Conservation (phyloP, 1,139 yeast genomes). For the Candida glucosophila region DNA sequence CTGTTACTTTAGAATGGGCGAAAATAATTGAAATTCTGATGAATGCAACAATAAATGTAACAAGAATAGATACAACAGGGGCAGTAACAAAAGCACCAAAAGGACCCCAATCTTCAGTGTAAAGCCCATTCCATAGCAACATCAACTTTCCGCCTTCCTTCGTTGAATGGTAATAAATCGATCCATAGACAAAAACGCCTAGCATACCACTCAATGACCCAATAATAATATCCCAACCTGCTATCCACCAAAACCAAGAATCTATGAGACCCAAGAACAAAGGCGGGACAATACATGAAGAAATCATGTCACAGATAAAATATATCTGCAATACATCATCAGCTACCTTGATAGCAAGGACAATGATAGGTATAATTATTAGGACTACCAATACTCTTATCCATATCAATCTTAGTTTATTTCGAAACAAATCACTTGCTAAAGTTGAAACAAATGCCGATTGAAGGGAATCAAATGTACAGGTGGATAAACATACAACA, state of each 20-base stretch:
- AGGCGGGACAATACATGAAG: slow-evolving; percentile 83
- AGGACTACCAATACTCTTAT: slow-evolving; percentile 66
- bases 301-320: slow-evolving; percentile 82
- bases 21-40: slow-evolving; percentile 37
- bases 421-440: slow-evolving; percentile 83
- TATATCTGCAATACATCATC: slow-evolving; percentile 78
- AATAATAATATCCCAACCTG: slow-evolving; percentile 74
- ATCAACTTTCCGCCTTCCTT: slow-evolving; percentile 68
- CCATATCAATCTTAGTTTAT: slow-evolving; percentile 57
- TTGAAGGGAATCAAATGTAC: slow-evolving; percentile 84
- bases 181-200: slow-evolving; percentile 75
- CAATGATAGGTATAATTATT: slow-evolving; percentile 76
- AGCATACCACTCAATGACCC: slow-evolving; percentile 81
- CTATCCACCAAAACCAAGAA: slow-evolving; percentile 51
- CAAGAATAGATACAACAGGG: slow-evolving; percentile 68
- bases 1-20: slow-evolving; percentile 26
- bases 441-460: slow-evolving; percentile 84
- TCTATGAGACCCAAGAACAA: slow-evolving; percentile 71
- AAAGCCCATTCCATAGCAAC: slow-evolving; percentile 71
- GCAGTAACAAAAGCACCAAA: slow-evolving; percentile 93
- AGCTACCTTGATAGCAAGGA: slow-evolving; percentile 74
- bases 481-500: slow-evolving; percentile 65
- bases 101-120: slow-evolving; percentile 83
- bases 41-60: slow-evolving; percentile 46
- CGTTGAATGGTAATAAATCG: slow-evolving; percentile 66